A percentile compares a stretch with the other conserved stretches of the same genome.
Conservation (phyloP, 1,284 basidiomycete species). For the Puccinia brachypodii region DNA sequence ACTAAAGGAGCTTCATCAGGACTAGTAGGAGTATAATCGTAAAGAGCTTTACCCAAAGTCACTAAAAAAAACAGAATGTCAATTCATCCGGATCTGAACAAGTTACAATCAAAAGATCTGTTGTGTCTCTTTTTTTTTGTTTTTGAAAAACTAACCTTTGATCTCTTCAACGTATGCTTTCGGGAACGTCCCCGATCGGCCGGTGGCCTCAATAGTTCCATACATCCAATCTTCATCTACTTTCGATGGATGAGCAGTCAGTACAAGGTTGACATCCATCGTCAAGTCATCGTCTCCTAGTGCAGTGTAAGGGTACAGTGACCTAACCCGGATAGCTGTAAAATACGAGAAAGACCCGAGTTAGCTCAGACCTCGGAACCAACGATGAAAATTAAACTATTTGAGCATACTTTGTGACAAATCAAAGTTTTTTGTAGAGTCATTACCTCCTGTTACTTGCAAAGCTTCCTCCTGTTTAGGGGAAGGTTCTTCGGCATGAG, state of each 20-base stretch:
- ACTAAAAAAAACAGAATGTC: neutral
- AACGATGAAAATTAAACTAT: neutral
- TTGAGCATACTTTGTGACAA: conserved; percentile 59
- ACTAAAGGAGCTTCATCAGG: conserved; percentile 77
- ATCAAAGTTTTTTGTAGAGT: conserved; percentile 76
- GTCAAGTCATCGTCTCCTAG: conserved; percentile 82
- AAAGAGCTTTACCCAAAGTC: conserved; percentile 68
- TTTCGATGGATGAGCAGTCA: conserved; percentile 81
- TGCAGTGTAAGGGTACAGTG: conserved; percentile 77
- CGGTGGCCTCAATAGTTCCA: conserved; percentile 69
- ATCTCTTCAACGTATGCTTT: conserved; percentile 78
- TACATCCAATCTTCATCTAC: conserved; percentile 78
- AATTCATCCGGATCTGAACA: too few relatives aligned
- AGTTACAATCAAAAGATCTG: neutral
- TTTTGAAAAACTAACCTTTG: conserved; percentile 62
- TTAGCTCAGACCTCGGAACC: conserved; percentile 17
- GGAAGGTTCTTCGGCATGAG: conserved; percentile 65
- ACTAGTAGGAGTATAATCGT: conserved; percentile 69
- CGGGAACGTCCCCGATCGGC: conserved; percentile 83
- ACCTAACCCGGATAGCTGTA: conserved; percentile 56
- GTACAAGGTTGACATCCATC: conserved; percentile 77
- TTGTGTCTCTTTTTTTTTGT: neutral
- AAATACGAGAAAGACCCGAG: conserved; percentile 67
- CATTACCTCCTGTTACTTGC: conserved; percentile 58
- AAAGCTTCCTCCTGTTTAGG: conserved; percentile 61